A percentile compares a stretch with the other conserved stretches of the same genome.
Evolutionary conservation across 2,329 filamentous ascomycete genomes (phyloP).

Genomic region (Aspergillus chevalieri): DNA sequence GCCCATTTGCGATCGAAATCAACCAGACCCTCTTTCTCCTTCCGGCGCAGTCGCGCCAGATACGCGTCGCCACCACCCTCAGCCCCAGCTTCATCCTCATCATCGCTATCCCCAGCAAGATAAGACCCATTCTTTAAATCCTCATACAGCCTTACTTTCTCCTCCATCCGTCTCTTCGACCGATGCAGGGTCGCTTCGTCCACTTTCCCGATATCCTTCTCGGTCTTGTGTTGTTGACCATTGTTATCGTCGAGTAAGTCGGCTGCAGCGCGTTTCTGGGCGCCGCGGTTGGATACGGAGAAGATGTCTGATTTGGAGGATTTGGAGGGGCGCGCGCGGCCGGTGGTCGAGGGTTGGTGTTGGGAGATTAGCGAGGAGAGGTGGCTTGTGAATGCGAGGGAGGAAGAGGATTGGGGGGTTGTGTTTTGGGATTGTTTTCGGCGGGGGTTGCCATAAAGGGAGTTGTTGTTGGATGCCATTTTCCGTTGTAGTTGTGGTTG

Average conservation of each 20-base stretch:
- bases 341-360: constrained; percentile 29
- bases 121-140: constrained; percentile 88
- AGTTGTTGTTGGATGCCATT: constrained; percentile 64
- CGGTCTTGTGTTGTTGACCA: constrained; percentile 57
- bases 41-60: constrained; percentile 55
- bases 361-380: constrained; percentile 72
- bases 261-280: constrained; percentile 56
- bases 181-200: constrained; percentile 56
- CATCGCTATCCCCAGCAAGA: constrained; percentile 43
- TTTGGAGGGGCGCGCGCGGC: constrained; percentile 38
- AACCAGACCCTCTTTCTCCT: constrained; percentile 55
- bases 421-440: constrained; percentile 55
- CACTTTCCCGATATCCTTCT: constrained; percentile 54
- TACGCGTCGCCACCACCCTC: constrained; percentile 32
- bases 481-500: background rate
- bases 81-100: constrained; percentile 25
- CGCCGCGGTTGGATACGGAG: constrained; percentile 57
- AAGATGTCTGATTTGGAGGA: constrained; percentile 63
- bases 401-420: constrained; percentile 57
- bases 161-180: constrained; percentile 75
- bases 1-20: constrained; percentile 98
- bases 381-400: constrained; percentile 81
- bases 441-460: constrained; percentile 69
- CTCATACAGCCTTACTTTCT: constrained; percentile 82
- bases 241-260: constrained; percentile 50